These are phyloP conservation scores for Trypanosoma rangeli DNA, from an alignment of 208 protist genomes.

Conservation along the genomic window DNA sequence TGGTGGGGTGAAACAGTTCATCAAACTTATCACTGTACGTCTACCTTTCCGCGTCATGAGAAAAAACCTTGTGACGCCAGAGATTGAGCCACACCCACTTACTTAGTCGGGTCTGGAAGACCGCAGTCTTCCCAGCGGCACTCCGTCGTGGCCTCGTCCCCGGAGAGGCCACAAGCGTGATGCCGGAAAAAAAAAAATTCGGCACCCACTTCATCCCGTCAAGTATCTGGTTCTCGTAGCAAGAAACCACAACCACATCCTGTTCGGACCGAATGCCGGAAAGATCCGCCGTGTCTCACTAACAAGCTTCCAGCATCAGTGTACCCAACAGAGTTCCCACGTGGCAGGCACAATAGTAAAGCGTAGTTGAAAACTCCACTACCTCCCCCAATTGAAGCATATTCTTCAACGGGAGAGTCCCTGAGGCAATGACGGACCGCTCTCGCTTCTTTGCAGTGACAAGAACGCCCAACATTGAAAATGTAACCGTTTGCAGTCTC, in stretches of 20 bases:
- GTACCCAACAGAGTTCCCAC: constrained; percentile 45
- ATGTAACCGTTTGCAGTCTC: constrained; percentile 56
- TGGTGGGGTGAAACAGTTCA: constrained; percentile 27
- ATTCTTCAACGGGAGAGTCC: constrained; percentile 55
- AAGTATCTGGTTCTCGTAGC: constrained; percentile 63
- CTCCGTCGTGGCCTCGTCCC: constrained; percentile 25
- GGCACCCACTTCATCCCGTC: constrained; percentile 35
- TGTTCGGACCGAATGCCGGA: constrained; percentile 34
- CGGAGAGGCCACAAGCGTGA: constrained; percentile 38
- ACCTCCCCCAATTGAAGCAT: constrained; percentile 38
- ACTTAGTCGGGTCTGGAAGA: constrained; percentile 32
- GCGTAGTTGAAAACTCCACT: constrained; percentile 37
- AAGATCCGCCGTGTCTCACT: constrained; percentile 48
- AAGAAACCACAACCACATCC: constrained; percentile 41
- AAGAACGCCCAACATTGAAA: constrained; percentile 48
- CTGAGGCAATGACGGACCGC: constrained; percentile 49
- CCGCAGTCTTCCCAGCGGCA: constrained; percentile 35
- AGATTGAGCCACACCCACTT: constrained; percentile 54
- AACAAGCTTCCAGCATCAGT: constrained; percentile 42
- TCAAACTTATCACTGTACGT: constrained; percentile 37
- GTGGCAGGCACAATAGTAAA: constrained; percentile 54
- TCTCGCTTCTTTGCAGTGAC: constrained; percentile 19
- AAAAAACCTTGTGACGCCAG: constrained; percentile 48
- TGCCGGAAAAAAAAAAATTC: constrained; percentile 31
- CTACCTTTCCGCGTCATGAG: constrained; percentile 57